A percentile compares a stretch with the other conserved stretches of the same genome.
Evolutionary conservation across 306 rosid species (phyloP).

Genomic region (Hippophae gyantsensis): DNA sequence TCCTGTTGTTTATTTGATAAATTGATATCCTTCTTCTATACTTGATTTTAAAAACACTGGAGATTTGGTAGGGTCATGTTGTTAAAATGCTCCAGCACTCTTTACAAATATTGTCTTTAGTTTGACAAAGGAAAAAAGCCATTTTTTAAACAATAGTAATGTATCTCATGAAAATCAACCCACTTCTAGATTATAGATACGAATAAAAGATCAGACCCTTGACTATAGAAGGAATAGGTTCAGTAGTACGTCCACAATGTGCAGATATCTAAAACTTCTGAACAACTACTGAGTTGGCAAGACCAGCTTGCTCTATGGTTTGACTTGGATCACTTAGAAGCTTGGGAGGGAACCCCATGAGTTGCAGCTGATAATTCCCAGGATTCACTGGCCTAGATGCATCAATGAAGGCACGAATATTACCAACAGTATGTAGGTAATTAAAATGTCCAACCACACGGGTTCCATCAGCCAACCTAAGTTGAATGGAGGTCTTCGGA

Average conservation of each 20-base stretch:
- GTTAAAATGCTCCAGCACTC: not conserved
- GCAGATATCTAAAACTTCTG: slow-evolving; percentile 61
- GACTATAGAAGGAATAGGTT: no score
- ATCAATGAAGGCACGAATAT: slow-evolving; percentile 64
- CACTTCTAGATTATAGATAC: slow-evolving; percentile 1
- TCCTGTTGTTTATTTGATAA: no score
- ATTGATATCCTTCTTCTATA: no score
- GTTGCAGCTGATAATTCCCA: slow-evolving; percentile 63
- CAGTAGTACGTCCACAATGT: not conserved
- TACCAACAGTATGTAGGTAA: slow-evolving; percentile 45
- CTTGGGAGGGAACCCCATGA: slow-evolving; percentile 95
- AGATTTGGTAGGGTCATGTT: no score
- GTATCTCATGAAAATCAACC: not conserved
- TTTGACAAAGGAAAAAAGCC: not conserved
- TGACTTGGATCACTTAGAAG: slow-evolving; percentile 51
- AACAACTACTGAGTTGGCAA: slow-evolving; percentile 85
- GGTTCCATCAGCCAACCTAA: slow-evolving; percentile 87
- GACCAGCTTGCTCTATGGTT: slow-evolving; percentile 80
- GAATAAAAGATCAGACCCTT: not conserved
- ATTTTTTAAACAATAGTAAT: not conserved
- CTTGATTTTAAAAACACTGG: no score
- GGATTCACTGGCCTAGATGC: slow-evolving; percentile 58
- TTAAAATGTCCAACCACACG: slow-evolving; percentile 69
- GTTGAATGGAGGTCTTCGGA: slow-evolving; percentile 77
- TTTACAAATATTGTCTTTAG: slow-evolving; percentile 1